phyloP scores from a whole-genome alignment of 164 flowering plant species.

The Macadamia integrifolia region DNA sequence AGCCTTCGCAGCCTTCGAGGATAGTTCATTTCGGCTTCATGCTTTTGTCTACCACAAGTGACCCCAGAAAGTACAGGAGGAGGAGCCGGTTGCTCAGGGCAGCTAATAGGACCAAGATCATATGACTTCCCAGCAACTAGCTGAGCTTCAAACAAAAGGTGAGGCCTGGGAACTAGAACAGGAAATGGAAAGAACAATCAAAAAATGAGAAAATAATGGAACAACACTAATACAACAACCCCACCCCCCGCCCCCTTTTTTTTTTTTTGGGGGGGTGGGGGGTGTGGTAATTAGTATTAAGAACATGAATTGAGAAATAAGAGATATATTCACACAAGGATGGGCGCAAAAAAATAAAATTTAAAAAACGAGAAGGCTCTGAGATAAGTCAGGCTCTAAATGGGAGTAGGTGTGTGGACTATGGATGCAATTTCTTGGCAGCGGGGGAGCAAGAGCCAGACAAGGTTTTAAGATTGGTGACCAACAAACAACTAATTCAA shows the following conservation, averaged over 20 bases:
- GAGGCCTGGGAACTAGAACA: constrained; percentile 80
- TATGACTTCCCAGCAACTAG: constrained; percentile 85
- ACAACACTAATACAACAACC: background rate
- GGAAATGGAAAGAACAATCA: background rate
- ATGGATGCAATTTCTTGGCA: too few relatives aligned
- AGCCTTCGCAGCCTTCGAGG: constrained; percentile 86
- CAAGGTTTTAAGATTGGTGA: too few relatives aligned
- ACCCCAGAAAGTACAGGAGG: constrained; percentile 43
- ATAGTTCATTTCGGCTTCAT: constrained; percentile 81
- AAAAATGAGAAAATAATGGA: background rate
- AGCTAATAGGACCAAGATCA: constrained; percentile 68
- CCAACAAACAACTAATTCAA: too few relatives aligned
- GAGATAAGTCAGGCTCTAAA: too few relatives aligned
- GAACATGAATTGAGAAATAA: too few relatives aligned
- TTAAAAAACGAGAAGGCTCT: too few relatives aligned
- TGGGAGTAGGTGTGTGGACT: too few relatives aligned
- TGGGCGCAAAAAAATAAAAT: too few relatives aligned
- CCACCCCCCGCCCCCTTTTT: fast-evolving
- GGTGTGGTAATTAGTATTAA: too few relatives aligned
- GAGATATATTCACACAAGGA: too few relatives aligned
- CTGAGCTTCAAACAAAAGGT: constrained; percentile 94
- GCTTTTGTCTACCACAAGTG: constrained; percentile 68
- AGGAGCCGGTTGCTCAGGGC: constrained; percentile 63
- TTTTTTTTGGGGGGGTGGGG: too few relatives aligned
- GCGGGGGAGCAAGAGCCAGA: too few relatives aligned